These are phyloP conservation scores for Capronia americana DNA, from an alignment of 2,329 filamentous ascomycete species.

Conservation along the genomic window DNA sequence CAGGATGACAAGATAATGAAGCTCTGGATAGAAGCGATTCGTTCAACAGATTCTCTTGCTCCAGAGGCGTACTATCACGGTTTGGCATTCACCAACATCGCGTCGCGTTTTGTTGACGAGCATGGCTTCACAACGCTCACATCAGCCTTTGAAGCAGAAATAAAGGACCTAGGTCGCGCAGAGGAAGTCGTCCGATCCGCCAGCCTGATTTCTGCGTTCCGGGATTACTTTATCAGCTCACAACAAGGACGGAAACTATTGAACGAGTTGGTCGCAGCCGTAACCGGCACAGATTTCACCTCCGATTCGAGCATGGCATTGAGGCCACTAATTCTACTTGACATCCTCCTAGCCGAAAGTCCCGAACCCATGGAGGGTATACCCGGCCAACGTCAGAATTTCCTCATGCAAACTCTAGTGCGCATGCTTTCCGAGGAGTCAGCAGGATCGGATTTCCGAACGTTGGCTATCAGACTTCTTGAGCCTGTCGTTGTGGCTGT, in stretches of 20 bases:
- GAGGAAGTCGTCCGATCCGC: slow-evolving; percentile 55
- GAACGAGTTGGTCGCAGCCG: slow-evolving; percentile 66
- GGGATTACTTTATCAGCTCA: slow-evolving; percentile 56
- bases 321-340: slow-evolving; percentile 58
- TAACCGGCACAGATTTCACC: slow-evolving; percentile 53
- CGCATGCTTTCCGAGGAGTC: slow-evolving; percentile 66
- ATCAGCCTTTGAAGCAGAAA: slow-evolving; percentile 40
- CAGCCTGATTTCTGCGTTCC: slow-evolving; percentile 57
- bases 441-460: slow-evolving; percentile 46
- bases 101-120: slow-evolving; percentile 43
- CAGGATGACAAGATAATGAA: slow-evolving; percentile 38
- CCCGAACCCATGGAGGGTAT: slow-evolving; percentile 57
- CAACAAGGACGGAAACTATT: slow-evolving; percentile 59
- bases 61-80: slow-evolving; percentile 47
- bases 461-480: slow-evolving; percentile 54
- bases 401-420: slow-evolving; percentile 79
- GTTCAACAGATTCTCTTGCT: slow-evolving; percentile 32
- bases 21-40: slow-evolving; percentile 31
- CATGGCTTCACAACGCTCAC: slow-evolving; percentile 43
- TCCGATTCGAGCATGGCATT: slow-evolving; percentile 9
- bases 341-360: slow-evolving; percentile 59
- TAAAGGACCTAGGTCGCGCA: slow-evolving; percentile 46
- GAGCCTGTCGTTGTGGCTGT: slow-evolving; percentile 72
- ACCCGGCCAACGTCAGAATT: slow-evolving; percentile 72
- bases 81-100: slow-evolving; percentile 50